Percentiles rank a stretch among this genome's conserved stretches.
phyloP scores from a whole-genome alignment of 1,284 basidiomycete species.

The Leccinum subspadiceum region DNA sequence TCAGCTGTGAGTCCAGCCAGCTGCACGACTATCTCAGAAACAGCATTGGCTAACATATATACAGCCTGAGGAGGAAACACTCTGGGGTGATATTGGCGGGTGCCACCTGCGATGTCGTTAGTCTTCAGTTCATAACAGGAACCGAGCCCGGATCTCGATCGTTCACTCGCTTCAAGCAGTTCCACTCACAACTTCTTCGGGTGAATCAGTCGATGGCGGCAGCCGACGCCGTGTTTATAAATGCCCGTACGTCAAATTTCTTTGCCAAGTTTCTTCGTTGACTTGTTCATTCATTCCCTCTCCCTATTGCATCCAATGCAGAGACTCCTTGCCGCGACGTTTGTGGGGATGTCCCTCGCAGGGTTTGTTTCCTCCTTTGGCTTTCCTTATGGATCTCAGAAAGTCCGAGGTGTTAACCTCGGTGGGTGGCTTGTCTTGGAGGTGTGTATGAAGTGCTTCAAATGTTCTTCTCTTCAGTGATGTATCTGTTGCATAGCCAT shows the following conservation, averaged over 20 bases:
- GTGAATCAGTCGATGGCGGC: not conserved
- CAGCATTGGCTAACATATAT: not conserved
- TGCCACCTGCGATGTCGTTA: too few species aligned
- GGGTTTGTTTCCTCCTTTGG: slow-evolving; percentile 31
- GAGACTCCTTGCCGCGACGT: slow-evolving; percentile 13
- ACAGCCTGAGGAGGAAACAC: too few species aligned
- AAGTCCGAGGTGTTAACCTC: slow-evolving; percentile 56
- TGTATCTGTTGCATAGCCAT: slow-evolving; percentile 49
- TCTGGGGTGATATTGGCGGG: too few species aligned
- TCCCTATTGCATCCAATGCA: slow-evolving; percentile 10
- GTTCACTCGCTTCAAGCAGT: not conserved
- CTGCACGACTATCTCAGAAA: not conserved
- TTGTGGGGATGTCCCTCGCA: slow-evolving; percentile 19
- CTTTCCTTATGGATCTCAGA: slow-evolving; percentile 49
- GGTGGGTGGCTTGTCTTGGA: slow-evolving; percentile 80
- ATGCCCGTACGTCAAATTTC: slow-evolving; percentile 4
- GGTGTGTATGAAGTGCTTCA: slow-evolving; percentile 36
- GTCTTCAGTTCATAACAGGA: not conserved
- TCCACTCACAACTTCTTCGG: not conserved
- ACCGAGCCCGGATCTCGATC: not conserved
- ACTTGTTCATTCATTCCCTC: not conserved
- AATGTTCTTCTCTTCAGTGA: not conserved
- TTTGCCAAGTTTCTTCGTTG: not conserved
- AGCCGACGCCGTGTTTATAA: slow-evolving; percentile 17
- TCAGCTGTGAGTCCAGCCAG: not conserved